phyloP scores from a whole-genome alignment of 176 grass and related monocot species.

The Rhynchospora tenuis region DNA sequence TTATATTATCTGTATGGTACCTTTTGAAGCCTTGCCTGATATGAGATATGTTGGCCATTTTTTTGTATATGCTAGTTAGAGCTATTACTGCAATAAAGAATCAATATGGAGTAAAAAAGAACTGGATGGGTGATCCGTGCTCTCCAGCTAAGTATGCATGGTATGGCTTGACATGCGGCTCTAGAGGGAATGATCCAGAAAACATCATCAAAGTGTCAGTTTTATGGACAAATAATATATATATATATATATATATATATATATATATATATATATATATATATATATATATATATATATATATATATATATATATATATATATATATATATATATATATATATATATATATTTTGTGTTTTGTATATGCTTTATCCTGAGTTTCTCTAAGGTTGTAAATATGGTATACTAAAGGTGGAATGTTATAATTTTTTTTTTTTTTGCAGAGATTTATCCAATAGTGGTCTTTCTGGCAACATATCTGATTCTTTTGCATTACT shows the following conservation, averaged over 20 bases:
- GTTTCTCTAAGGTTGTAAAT: background rate
- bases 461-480: constrained; percentile 29
- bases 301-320: too few relatives aligned
- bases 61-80: constrained; percentile 19
- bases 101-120: constrained; percentile 34
- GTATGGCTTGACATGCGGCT: constrained; percentile 39
- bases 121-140: constrained; percentile 66
- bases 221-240: background rate
- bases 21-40: background rate
- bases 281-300: too few relatives aligned
- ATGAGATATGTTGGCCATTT: background rate
- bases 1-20: background rate
- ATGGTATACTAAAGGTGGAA: background rate
- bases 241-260: too few relatives aligned
- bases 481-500: constrained; percentile 27
- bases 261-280: too few relatives aligned
- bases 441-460: constrained; percentile 38
- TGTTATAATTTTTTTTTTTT: background rate
- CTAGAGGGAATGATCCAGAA: background rate
- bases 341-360: background rate
- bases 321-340: too few relatives aligned
- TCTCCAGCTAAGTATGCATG: constrained; percentile 15
- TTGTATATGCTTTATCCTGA: background rate
- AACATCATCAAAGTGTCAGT: constrained; percentile 40
- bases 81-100: constrained; percentile 38